Evolutionary conservation across 1,139 yeast species (phyloP).

Genomic region (Suhomyces guaymorum): DNA sequence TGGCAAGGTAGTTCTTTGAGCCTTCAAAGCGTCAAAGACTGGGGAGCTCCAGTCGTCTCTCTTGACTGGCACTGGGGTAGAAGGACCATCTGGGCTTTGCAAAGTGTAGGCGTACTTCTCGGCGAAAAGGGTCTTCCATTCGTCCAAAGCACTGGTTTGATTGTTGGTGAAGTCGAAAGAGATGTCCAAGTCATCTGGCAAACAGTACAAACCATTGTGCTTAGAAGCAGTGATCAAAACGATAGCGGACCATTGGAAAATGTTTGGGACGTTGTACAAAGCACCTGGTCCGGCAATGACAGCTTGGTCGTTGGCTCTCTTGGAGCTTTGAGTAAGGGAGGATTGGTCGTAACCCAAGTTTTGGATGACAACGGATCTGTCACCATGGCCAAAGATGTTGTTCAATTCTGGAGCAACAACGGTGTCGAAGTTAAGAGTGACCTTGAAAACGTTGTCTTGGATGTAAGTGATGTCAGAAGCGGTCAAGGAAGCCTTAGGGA

Average conservation of each 20-base stretch:
- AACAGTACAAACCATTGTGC: conserved; percentile 28
- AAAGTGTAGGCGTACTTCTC: conserved; percentile 19
- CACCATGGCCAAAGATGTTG: conserved; percentile 9
- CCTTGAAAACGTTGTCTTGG: conserved; percentile 29
- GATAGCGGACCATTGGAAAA: conserved; percentile 30
- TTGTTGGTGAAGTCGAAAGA: conserved; percentile 23
- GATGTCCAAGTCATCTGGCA: conserved; percentile 31
- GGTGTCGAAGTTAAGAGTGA: conserved; percentile 24
- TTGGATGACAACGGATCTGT: conserved; percentile 8
- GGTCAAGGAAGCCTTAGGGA: conserved; percentile 32
- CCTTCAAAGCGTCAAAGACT: conserved; percentile 19
- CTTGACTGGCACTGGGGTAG: conserved; percentile 10
- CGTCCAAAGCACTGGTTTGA: conserved; percentile 14
- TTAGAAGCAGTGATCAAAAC: conserved; percentile 25
- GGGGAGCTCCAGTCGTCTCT: conserved; percentile 11
- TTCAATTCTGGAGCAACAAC: conserved; percentile 16
- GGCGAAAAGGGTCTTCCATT: conserved; percentile 22
- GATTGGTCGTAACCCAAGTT: conserved; percentile 14
- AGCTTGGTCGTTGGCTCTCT: conserved; percentile 12
- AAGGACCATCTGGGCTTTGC: too few species aligned
- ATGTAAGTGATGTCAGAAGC: conserved; percentile 29
- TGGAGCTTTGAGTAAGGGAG: conserved; percentile 10
- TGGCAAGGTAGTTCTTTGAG: conserved; percentile 24
- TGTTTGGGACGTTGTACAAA: conserved; percentile 12
- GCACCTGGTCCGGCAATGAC: conserved; percentile 15